Percentiles rank a stretch among this genome's conserved stretches.
These are phyloP conservation scores for Chrysanthemum makinoi DNA, from an alignment of 129 eudicot species.

Conservation along the genomic window DNA sequence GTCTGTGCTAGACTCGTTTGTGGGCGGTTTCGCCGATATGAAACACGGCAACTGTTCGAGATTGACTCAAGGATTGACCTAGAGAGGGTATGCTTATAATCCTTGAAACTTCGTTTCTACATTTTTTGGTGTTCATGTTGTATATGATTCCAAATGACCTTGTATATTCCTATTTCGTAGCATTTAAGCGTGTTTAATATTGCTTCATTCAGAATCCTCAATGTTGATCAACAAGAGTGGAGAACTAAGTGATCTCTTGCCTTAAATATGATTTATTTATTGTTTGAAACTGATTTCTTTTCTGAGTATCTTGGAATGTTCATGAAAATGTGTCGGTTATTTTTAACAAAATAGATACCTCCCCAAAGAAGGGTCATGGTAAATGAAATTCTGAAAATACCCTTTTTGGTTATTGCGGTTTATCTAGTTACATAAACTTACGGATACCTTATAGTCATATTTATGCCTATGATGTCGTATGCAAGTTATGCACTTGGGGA, in stretches of 20 bases:
- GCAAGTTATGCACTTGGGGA: slow-evolving; percentile 7
- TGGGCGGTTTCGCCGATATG: slow-evolving; percentile 71
- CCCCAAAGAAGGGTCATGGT: neutral
- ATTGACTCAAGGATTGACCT: slow-evolving; percentile 75
- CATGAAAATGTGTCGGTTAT: slow-evolving; percentile 8
- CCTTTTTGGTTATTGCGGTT: neutral
- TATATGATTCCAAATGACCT: slow-evolving; percentile 3
- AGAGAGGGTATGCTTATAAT: slow-evolving; percentile 61
- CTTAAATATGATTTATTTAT: neutral
- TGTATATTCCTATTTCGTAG: neutral
- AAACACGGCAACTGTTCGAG: slow-evolving; percentile 59
- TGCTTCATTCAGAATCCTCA: slow-evolving; percentile 1
- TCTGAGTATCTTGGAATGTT: neutral
- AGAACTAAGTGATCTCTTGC: slow-evolving; percentile 12
- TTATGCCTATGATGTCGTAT: neutral
- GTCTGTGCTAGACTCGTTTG: slow-evolving; percentile 90
- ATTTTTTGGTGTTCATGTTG: neutral
- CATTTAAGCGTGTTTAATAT: slow-evolving; percentile 15
- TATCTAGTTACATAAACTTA: neutral
- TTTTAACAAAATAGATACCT: slow-evolving; percentile 1
- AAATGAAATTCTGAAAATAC: slow-evolving; percentile 8
- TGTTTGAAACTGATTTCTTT: slow-evolving; percentile 12
- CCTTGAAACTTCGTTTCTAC: slow-evolving; percentile 9
- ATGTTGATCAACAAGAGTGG: slow-evolving; percentile 6
- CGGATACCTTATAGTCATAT: neutral